Evolutionary conservation across 2,329 filamentous ascomycete genomes (phyloP).

Genomic region (Blastomyces parvus): DNA sequence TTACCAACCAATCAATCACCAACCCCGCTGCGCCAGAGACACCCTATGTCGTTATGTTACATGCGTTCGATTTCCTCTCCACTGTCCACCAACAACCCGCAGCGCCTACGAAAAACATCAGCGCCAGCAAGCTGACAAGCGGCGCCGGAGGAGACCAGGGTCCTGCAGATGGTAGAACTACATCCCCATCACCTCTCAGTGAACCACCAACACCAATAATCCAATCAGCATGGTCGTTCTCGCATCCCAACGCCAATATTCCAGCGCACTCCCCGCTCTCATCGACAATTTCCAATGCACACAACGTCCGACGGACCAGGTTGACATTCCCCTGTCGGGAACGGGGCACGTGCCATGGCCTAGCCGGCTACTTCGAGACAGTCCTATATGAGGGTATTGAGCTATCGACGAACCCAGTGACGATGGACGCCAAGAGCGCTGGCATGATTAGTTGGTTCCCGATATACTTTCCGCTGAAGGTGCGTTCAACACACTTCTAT

Average conservation of each 20-base stretch:
- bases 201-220: slow-evolving; percentile 32
- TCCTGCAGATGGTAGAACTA: slow-evolving; percentile 12
- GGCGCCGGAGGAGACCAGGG: not conserved
- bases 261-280: slow-evolving; percentile 24
- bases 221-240: slow-evolving; percentile 38
- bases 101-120: slow-evolving; percentile 1
- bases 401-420: slow-evolving; percentile 83
- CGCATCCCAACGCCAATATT: slow-evolving; percentile 33
- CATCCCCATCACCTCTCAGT: slow-evolving; percentile 22
- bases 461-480: slow-evolving; percentile 94
- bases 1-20: slow-evolving; percentile 51
- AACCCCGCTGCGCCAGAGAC: slow-evolving; percentile 74
- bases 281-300: slow-evolving; percentile 65
- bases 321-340: slow-evolving; percentile 68
- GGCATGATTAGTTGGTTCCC: slow-evolving; percentile 99
- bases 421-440: slow-evolving; percentile 83
- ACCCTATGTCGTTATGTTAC: slow-evolving; percentile 89
- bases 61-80: slow-evolving; percentile 77
- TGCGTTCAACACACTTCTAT: slow-evolving; percentile 34
- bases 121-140: not conserved
- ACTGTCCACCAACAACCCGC: slow-evolving; percentile 29
- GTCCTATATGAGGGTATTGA: slow-evolving; percentile 82
- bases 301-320: slow-evolving; percentile 74
- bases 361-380: slow-evolving; percentile 93
- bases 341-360: slow-evolving; percentile 76